These are phyloP conservation scores for Reutealis trisperma DNA, from an alignment of 345 rosid species.

Conservation along the genomic window DNA sequence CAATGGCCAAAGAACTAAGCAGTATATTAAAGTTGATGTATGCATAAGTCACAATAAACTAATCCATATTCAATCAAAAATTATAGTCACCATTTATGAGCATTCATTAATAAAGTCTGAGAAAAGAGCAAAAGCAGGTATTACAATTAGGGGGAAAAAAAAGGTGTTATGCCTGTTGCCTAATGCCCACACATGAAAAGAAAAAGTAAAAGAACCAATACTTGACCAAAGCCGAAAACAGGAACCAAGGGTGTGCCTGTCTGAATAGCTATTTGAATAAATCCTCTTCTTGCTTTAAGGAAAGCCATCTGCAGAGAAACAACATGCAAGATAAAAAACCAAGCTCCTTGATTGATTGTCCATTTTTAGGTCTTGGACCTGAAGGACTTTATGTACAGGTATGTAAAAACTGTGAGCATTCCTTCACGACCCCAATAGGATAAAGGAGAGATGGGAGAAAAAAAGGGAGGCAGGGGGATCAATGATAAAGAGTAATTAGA, in stretches of 20 bases:
- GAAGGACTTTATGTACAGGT: not conserved
- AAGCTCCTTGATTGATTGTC: not conserved
- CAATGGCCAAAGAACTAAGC: not conserved
- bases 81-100: not conserved
- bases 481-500: not conserved
- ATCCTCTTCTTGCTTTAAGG: conserved; percentile 75
- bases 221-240: conserved; percentile 93
- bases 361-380: not conserved
- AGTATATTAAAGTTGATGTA: too few species aligned
- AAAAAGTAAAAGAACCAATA: conserved; percentile 19
- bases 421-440: not conserved
- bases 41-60: not conserved
- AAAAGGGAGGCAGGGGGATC: not conserved
- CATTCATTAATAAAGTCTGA: not conserved
- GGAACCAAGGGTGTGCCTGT: conserved; percentile 86
- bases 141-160: not conserved
- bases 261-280: conserved; percentile 82
- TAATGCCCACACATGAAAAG: not conserved
- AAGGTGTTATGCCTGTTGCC: not conserved
- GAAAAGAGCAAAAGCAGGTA: not conserved
- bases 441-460: not conserved
- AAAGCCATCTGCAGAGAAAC: conserved; percentile 52
- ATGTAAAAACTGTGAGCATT: not conserved
- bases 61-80: not conserved
- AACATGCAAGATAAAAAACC: conserved; percentile 6